Evolutionary conservation across 495 filamentous ascomycete species (phyloP).

Genomic region (Aspergillus cristatus): DNA sequence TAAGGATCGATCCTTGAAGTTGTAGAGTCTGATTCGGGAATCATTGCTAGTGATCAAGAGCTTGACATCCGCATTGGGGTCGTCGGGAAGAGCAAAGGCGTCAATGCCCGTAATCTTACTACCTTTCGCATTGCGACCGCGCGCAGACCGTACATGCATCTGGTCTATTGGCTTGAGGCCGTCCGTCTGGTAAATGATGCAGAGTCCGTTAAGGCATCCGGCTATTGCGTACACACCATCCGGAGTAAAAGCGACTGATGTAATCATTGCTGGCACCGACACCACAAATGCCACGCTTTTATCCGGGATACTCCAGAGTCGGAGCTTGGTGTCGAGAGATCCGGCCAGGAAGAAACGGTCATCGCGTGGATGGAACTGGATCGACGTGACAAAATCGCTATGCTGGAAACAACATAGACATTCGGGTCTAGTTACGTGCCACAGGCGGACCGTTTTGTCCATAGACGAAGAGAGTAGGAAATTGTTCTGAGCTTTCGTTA

Average conservation of each 20-base stretch:
- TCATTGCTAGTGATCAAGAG: conserved; percentile 92
- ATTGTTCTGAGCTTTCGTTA: conserved; percentile 56
- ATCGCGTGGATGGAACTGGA: conserved; percentile 90
- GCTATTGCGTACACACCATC: conserved; percentile 88
- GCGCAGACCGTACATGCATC: conserved; percentile 80
- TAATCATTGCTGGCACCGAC: conserved; percentile 79
- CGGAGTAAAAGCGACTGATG: conserved; percentile 86
- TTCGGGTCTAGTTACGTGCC: conserved; percentile 79
- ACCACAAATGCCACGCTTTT: conserved; percentile 86
- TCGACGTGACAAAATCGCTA: conserved; percentile 89
- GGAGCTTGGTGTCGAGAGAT: conserved; percentile 82
- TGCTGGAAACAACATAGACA: conserved; percentile 95
- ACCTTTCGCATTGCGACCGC: conserved; percentile 88
- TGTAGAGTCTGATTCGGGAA: conserved; percentile 86
- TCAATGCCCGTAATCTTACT: conserved; percentile 97
- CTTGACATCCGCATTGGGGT: conserved; percentile 66
- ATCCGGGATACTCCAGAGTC: conserved; percentile 96
- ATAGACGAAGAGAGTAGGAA: conserved; percentile 95
- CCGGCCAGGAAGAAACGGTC: conserved; percentile 96
- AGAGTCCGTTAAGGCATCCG: conserved; percentile 75
- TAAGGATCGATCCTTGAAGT: conserved; percentile 69
- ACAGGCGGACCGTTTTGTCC: conserved; percentile 95
- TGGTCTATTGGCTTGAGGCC: conserved; percentile 75
- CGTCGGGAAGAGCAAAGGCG: conserved; percentile 54
- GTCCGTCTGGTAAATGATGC: conserved; percentile 92